Evolutionary conservation across 176 grass and related monocot genomes (phyloP), one percentile per base, ranked within the genome.

Genomic region (Leersia perrieri): DNA sequence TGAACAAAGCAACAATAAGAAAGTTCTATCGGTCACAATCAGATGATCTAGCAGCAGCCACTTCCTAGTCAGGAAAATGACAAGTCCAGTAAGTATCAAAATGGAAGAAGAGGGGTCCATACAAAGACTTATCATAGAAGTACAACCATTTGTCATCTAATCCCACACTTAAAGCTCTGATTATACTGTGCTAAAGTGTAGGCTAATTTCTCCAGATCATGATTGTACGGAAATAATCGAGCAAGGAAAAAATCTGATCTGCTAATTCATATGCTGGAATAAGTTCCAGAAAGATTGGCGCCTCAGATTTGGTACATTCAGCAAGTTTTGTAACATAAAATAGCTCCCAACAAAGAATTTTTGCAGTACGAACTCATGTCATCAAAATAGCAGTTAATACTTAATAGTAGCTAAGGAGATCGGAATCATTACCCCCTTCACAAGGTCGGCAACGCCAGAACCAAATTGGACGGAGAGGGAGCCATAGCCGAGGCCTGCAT

Each of bases 371-470:
- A 30, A 73, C 14, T 51, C 9, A 51, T 74, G 34, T 51, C 51
- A 85, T 69, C 65, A 20, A 60, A 70, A 79, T 38, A 25, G 22
- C 44, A 78, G 25, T 70, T 28, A 78, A 5, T 58, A 78, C 16
- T 70, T 28, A 78, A 5, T 58, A 27, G 47, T 25, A 61, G 32
- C 10, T 18, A 58, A 58, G 75, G n/a, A n/a, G 25, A 62, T 84
- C 9, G 57, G 51, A 65, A 20, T 68, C 10, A 73, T 82, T 90
- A 97, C 94, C 92, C 94, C 94, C 67, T 97, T 84, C 55, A 98
- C 88, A 57, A 94, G 88, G 75, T 89, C 92, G 33, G 95, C 88
- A 15, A 93, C 84, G 14, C 51, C 88, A 60, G 90, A 73, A 51
- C 92, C 92, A 45, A 98, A 93, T 58, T 85, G 85, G 20, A 89